Conservation (phyloP, 2,329 filamentous ascomycete species). For the Neurospora sp. region DNA sequence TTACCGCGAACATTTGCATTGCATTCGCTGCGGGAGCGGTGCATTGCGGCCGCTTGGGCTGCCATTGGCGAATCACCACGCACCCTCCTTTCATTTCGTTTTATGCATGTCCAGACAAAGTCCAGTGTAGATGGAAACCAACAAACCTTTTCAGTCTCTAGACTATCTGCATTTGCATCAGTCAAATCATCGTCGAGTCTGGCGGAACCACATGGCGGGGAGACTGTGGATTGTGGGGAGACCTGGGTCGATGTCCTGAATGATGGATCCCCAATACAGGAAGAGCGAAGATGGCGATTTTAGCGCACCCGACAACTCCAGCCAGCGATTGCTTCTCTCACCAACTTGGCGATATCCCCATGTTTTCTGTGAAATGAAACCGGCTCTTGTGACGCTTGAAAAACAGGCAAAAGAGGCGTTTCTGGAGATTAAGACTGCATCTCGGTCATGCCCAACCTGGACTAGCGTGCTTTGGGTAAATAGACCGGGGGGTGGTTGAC, state of each 20-base stretch:
- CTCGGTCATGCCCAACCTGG: not conserved
- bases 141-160: not conserved
- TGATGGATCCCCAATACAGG: not conserved
- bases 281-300: not conserved
- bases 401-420: not conserved
- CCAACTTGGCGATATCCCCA: not conserved
- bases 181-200: not conserved
- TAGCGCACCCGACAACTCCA: not conserved
- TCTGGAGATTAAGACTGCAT: not conserved
- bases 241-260: not conserved
- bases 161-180: not conserved
- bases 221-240: not conserved
- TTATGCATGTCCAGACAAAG: not conserved
- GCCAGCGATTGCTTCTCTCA: not conserved
- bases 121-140: not conserved
- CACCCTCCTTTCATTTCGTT: not conserved
- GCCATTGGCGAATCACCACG: slow-evolving; percentile 4
- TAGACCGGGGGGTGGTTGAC: not conserved
- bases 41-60: not conserved
- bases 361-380: not conserved
- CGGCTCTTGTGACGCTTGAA: not conserved
- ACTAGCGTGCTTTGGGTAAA: not conserved
- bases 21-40: not conserved
- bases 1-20: not conserved
- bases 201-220: not conserved